phyloP scores from a whole-genome alignment of 2,329 filamentous ascomycete species.

The Pyrenochaeta sp. region DNA sequence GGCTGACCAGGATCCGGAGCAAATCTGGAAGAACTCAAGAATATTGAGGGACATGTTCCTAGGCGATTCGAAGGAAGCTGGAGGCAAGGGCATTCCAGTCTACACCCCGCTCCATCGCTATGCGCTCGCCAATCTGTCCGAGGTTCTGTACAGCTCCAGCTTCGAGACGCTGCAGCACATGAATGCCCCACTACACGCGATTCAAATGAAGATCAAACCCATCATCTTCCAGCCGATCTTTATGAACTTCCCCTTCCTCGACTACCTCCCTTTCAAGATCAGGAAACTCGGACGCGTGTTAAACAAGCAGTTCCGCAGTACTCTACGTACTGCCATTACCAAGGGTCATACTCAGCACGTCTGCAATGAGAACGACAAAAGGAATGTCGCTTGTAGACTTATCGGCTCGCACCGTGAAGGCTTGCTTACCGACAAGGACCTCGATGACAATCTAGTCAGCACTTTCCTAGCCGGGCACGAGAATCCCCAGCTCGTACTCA shows the following conservation, averaged over 20 bases:
- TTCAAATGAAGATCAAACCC: constrained; percentile 38
- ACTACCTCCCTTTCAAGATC: constrained; percentile 28
- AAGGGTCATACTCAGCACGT: constrained; percentile 36
- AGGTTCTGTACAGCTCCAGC: constrained; percentile 40
- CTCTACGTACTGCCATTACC: constrained; percentile 27
- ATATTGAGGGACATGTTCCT: constrained; percentile 39
- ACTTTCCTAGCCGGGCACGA: constrained; percentile 40
- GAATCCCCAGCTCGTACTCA: constrained; percentile 35
- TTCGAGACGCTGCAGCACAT: constrained; percentile 34
- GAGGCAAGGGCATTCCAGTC: constrained; percentile 34
- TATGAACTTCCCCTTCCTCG: constrained; percentile 38
- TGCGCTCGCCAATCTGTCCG: constrained; percentile 49
- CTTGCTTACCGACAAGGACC: constrained; percentile 31
- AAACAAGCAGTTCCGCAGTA: constrained; percentile 29
- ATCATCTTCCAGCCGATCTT: constrained; percentile 39
- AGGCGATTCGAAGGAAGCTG: constrained; percentile 31
- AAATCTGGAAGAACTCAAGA: constrained; percentile 35
- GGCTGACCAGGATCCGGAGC: constrained; percentile 31
- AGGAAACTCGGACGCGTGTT: constrained; percentile 30
- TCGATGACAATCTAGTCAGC: constrained; percentile 37
- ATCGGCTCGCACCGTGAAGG: constrained; percentile 33
- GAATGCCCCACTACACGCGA: constrained; percentile 27
- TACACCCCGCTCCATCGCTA: constrained; percentile 49
- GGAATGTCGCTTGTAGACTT: constrained; percentile 30
- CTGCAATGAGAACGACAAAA: constrained; percentile 29